Percentiles rank a stretch among this genome's conserved stretches.
Conservation (phyloP, 805 yeast genomes). For the Cyberlindnera mrakii region DNA sequence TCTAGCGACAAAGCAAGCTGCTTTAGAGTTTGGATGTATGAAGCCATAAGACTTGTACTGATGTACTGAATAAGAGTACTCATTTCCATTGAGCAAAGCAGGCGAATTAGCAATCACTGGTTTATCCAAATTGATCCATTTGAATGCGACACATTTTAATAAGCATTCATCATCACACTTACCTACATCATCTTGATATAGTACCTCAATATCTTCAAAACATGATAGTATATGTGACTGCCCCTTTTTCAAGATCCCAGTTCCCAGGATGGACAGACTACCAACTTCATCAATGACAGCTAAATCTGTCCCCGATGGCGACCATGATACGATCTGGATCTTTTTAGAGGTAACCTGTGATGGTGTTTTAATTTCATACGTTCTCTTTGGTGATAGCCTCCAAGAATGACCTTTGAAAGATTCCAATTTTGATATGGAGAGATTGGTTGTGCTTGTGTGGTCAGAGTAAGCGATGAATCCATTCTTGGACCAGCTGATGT, state of each 20-base stretch:
- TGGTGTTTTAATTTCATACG: conserved; percentile 18
- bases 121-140: conserved; percentile 75
- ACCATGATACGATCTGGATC: conserved; percentile 48
- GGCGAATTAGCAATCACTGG: conserved; percentile 56
- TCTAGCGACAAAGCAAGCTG: conserved; percentile 65
- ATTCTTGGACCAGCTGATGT: conserved; percentile 61
- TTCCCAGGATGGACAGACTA: conserved; percentile 48
- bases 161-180: conserved; percentile 22
- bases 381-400: conserved; percentile 42
- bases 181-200: conserved; percentile 33
- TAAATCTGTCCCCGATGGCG: conserved; percentile 72
- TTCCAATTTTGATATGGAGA: conserved; percentile 35
- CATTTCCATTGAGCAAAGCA: conserved; percentile 34
- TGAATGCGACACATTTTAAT: conserved; percentile 36
- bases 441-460: conserved; percentile 27
- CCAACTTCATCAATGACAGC: conserved; percentile 75
- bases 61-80: conserved; percentile 49
- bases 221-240: conserved; percentile 22
- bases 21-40: conserved; percentile 65
- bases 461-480: conserved; percentile 76
- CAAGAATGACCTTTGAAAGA: conserved; percentile 71
- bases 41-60: conserved; percentile 57
- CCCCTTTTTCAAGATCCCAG: conserved; percentile 40
- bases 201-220: conserved; percentile 21
- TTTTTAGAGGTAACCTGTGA: conserved; percentile 12